phyloP scores from a whole-genome alignment of 768 basidiomycete genomes.

The Pleurotus pulmonarius region DNA sequence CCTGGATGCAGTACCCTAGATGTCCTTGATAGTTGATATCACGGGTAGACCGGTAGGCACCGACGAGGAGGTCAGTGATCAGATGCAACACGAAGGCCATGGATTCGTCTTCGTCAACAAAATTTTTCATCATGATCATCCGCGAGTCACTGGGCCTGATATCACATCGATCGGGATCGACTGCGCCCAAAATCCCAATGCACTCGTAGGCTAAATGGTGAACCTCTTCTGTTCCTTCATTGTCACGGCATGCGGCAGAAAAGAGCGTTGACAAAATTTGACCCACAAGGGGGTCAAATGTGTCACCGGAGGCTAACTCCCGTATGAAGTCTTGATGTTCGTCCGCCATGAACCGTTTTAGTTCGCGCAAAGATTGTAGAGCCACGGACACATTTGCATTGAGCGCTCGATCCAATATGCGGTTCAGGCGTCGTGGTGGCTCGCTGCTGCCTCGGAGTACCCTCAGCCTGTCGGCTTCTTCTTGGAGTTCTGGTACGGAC shows the following conservation, averaged over 20 bases:
- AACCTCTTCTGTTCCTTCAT: slow-evolving; percentile 65
- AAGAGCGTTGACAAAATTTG: slow-evolving; percentile 66
- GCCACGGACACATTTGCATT: slow-evolving; percentile 83
- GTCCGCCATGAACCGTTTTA: slow-evolving; percentile 59
- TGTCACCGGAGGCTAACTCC: slow-evolving; percentile 74
- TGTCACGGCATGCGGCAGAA: slow-evolving; percentile 70
- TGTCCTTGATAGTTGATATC: slow-evolving; percentile 89
- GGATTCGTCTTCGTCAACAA: slow-evolving; percentile 73
- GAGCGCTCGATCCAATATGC: slow-evolving; percentile 67
- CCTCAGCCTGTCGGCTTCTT: slow-evolving; percentile 37
- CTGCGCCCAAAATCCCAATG: slow-evolving; percentile 86
- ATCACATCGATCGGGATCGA: slow-evolving; percentile 92
- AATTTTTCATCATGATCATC: slow-evolving; percentile 79
- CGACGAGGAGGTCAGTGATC: slow-evolving; percentile 80
- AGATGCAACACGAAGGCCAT: slow-evolving; percentile 81
- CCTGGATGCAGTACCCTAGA: slow-evolving; percentile 89
- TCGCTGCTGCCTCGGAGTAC: slow-evolving; percentile 45
- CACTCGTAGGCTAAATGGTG: slow-evolving; percentile 81
- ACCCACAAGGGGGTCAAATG: slow-evolving; percentile 76
- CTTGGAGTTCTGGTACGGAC: slow-evolving; percentile 60
- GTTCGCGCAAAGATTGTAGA: slow-evolving; percentile 68
- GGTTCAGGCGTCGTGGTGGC: slow-evolving; percentile 50
- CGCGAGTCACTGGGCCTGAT: slow-evolving; percentile 52
- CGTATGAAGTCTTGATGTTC: slow-evolving; percentile 52
- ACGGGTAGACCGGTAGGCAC: slow-evolving; percentile 89